Evolutionary conservation across 805 yeast species (phyloP).

Genomic region (Ogataea pini): DNA sequence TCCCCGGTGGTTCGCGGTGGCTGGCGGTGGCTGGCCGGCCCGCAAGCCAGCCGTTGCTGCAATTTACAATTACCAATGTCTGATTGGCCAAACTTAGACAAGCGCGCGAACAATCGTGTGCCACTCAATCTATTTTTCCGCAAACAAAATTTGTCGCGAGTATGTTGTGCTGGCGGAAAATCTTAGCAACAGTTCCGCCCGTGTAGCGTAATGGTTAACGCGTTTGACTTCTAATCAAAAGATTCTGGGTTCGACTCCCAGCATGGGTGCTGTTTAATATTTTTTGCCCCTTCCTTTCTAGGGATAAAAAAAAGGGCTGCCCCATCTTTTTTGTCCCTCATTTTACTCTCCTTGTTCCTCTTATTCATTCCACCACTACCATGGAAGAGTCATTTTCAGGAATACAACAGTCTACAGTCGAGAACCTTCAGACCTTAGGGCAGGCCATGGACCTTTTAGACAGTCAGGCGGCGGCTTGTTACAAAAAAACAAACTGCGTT

Average conservation of each 20-base stretch:
- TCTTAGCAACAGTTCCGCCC: constrained; percentile 34
- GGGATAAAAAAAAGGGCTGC: too few relatives aligned
- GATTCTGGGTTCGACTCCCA: constrained; percentile 66
- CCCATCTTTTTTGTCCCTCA: not conserved
- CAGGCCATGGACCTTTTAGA: constrained; percentile 9
- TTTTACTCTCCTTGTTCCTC: not conserved
- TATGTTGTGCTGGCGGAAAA: not conserved
- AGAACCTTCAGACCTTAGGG: constrained; percentile 14
- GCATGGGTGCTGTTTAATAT: constrained; percentile 38
- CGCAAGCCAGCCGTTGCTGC: constrained; percentile 8
- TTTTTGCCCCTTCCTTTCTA: constrained; percentile 13
- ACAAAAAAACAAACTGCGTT: constrained; percentile 6
- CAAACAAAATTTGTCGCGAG: not conserved
- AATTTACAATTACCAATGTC: constrained; percentile 9
- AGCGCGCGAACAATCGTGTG: constrained; percentile 1
- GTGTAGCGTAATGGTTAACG: constrained; percentile 69
- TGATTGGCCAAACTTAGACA: constrained; percentile 5
- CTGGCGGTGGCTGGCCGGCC: not conserved
- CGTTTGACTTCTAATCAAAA: constrained; percentile 68
- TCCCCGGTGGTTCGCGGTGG: not conserved
- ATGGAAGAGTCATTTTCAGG: constrained; percentile 4
- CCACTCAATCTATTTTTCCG: constrained; percentile 2
- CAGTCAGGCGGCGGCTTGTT: not conserved
- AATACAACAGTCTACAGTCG: constrained; percentile 7
- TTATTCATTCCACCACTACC: not conserved